Conservation (phyloP, 176 grass and related monocot species). For the Alopecurus myosuroides region DNA sequence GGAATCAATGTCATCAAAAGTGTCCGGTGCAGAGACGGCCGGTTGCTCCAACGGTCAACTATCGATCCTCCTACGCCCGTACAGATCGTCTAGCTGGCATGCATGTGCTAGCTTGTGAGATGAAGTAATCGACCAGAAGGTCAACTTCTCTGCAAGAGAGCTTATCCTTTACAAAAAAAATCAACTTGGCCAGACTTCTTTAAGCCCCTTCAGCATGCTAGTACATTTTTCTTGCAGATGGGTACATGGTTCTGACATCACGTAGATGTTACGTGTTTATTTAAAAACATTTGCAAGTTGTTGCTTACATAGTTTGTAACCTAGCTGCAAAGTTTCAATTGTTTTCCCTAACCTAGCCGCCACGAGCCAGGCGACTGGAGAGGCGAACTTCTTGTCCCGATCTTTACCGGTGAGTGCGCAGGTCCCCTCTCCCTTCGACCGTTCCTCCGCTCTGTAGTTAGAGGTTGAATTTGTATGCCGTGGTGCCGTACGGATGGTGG, state of each 20-base stretch:
- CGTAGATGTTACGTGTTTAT: background rate
- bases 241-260: background rate
- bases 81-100: conserved; percentile 2
- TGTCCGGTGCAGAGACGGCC: background rate
- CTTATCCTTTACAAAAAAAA: background rate
- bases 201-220: background rate
- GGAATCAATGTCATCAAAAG: background rate
- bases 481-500: too few species aligned
- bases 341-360: too few species aligned
- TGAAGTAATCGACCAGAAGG: background rate
- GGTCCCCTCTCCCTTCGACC: too few species aligned
- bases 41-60: conserved; percentile 34
- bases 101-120: background rate
- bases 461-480: too few species aligned
- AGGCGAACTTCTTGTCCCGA: too few species aligned
- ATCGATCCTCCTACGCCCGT: conserved; percentile 35
- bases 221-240: background rate
- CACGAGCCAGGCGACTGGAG: too few species aligned
- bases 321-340: too few species aligned
- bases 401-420: too few species aligned
- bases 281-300: background rate
- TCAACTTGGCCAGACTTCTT: background rate
- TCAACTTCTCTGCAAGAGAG: conserved; percentile 27
- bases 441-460: too few species aligned
- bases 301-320: background rate